Evolutionary conservation across 176 grass and related monocot genomes (phyloP), one percentile per base, ranked within the genome.

Genomic region (Pontederia paniculata): DNA sequence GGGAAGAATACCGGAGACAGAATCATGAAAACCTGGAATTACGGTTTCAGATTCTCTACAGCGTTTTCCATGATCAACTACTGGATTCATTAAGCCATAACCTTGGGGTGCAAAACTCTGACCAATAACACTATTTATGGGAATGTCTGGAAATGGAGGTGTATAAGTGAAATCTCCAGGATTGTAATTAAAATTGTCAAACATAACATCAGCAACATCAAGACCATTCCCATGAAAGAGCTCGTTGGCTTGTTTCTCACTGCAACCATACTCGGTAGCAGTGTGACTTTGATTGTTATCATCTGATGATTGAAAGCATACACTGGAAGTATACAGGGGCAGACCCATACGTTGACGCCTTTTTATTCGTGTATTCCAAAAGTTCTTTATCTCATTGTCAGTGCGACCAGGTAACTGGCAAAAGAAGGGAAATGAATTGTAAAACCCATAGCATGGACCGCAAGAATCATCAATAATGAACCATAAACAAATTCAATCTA

Each of bases 311-410:
- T 91, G 83, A 62, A 71, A 72, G 72, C 62, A 67, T 51, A 88
- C 19, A 47, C 72, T 91, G 57, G 86, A 55, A 75, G 86, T 83
- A 65, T 98, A 84, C 42, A 88, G 44, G 37, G 93, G 73, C 60
- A 98, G 62, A 58, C 83, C 80, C 41, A 83, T 83, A 58, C 94
- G 75, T 21, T 88, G 86, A 23, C 75, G 88, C 68, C 94, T 80
- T 63, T 98, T 98, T 72, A 84, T 85, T 60, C 94, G 74, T 63
- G 94, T 98, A 58, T 98, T 98, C 94, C 94, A 98, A 52, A 83
- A 98, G 76, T 98, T 98, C 58, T 98, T 98, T 75, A 98, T 98
- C 73, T 98, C 94, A 88, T 98, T 98, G 62, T 91, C 94, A 42
- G 94, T 98, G 72, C 94, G 83, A 42, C 94, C 94, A 67, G 83